A percentile compares a stretch with the other conserved stretches of the same genome.
Evolutionary conservation across 2,329 filamentous ascomycete species (phyloP).

Genomic region (Cytospora schulzeri): DNA sequence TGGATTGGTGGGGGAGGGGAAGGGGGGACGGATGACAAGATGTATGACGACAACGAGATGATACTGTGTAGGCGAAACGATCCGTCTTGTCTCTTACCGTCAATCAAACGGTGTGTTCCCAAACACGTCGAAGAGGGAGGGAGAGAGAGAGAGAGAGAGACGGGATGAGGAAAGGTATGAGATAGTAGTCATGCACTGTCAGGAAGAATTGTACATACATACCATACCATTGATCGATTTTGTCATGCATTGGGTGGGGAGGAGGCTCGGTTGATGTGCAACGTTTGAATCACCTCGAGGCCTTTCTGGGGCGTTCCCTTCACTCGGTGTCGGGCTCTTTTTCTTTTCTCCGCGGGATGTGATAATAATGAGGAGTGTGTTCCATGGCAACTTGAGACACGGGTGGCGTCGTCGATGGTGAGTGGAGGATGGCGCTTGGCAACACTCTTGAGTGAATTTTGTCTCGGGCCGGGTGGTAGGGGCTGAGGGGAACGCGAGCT

Average conservation of each 20-base stretch:
- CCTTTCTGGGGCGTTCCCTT: background rate
- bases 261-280: background rate
- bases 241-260: background rate
- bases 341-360: background rate
- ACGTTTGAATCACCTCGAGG: background rate
- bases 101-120: background rate
- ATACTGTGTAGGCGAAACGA: background rate
- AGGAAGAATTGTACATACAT: slow-evolving; percentile 2
- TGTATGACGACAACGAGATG: background rate
- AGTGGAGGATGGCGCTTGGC: background rate
- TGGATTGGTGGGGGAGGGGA: background rate
- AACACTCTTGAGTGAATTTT: background rate
- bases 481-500: too few relatives aligned
- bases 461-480: background rate
- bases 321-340: background rate
- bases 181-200: background rate
- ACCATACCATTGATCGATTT: background rate
- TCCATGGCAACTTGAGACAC: background rate
- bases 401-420: background rate
- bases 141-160: too few relatives aligned
- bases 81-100: background rate
- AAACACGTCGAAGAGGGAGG: too few relatives aligned
- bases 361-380: background rate
- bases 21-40: background rate
- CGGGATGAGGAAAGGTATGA: background rate